Conservation (phyloP, 352 stramenopile genomes). For the Phytopythium oedochilum region DNA sequence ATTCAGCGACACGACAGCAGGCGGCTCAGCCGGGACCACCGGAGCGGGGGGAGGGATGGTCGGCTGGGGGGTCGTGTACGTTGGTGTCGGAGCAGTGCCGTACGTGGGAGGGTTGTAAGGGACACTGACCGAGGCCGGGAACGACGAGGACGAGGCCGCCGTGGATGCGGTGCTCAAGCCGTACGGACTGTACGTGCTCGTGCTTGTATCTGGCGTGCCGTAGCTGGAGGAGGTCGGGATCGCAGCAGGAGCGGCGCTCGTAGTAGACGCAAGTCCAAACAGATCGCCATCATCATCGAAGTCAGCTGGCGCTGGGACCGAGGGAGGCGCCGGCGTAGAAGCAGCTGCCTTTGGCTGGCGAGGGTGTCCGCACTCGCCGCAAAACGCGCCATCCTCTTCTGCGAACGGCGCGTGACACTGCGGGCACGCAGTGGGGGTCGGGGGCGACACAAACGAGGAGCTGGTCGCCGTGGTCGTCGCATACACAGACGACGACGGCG, state of each 20-base stretch:
- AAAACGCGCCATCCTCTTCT: conserved; percentile 57
- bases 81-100: conserved; percentile 1
- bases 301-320: background rate
- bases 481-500: conserved; percentile 3
- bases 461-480: conserved; percentile 11
- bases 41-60: conserved; percentile 14
- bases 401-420: conserved; percentile 49
- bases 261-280: conserved; percentile 39
- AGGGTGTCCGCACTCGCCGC: conserved; percentile 66
- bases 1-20: conserved; percentile 45
- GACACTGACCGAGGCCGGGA: conserved; percentile 16
- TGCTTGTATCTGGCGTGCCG: background rate
- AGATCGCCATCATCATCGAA: conserved; percentile 49
- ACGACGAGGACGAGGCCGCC: conserved; percentile 7
- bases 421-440: conserved; percentile 20
- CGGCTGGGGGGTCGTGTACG: conserved; percentile 12
- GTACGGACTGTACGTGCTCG: conserved; percentile 4
- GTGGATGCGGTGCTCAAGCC: conserved; percentile 4
- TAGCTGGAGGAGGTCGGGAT: conserved; percentile 4
- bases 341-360: conserved; percentile 16
- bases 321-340: background rate
- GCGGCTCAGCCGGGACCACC: conserved; percentile 24
- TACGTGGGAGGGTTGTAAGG: conserved; percentile 21
- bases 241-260: conserved; percentile 12
- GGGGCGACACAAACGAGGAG: background rate